phyloP scores from a whole-genome alignment of 768 basidiomycete species.

The Clathrus columnatus region DNA sequence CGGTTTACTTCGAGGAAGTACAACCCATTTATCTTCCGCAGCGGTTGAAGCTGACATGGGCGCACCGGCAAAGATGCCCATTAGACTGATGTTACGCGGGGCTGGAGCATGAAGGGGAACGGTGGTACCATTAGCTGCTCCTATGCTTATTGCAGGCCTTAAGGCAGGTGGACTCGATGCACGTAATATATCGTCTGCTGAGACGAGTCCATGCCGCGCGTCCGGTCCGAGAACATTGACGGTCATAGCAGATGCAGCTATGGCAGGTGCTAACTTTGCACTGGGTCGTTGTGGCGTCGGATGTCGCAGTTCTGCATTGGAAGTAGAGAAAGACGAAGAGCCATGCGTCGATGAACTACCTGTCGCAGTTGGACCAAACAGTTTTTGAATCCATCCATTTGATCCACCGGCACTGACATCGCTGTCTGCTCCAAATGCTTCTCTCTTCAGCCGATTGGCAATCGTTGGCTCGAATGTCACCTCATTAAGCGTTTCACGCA shows the following conservation, averaged over 20 bases:
- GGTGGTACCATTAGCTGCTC: neutral
- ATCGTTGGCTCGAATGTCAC: slow-evolving; percentile 79
- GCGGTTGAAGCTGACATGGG: slow-evolving; percentile 34
- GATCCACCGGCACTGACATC: slow-evolving; percentile 20
- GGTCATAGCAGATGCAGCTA: slow-evolving; percentile 81
- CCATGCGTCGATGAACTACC: neutral
- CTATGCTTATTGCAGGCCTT: neutral
- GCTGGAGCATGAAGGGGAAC: neutral
- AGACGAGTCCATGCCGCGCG: slow-evolving; percentile 13
- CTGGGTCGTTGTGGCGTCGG: slow-evolving; percentile 11
- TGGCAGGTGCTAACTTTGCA: slow-evolving; percentile 68
- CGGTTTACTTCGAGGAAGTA: slow-evolving; percentile 34
- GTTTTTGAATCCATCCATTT: neutral
- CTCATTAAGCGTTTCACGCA: slow-evolving; percentile 80
- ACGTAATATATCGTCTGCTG: neutral
- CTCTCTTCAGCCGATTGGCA: slow-evolving; percentile 63
- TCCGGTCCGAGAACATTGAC: slow-evolving; percentile 81
- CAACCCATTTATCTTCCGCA: slow-evolving; percentile 60
- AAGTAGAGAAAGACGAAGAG: slow-evolving; percentile 13
- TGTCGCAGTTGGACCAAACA: neutral
- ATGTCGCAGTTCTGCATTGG: slow-evolving; percentile 18
- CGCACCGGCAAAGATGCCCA: slow-evolving; percentile 92
- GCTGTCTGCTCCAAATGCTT: slow-evolving; percentile 48
- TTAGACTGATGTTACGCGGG: slow-evolving; percentile 33
- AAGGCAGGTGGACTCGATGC: neutral